phyloP scores from a whole-genome alignment of 2,329 filamentous ascomycete species.

The Sphaerulina musiva region DNA sequence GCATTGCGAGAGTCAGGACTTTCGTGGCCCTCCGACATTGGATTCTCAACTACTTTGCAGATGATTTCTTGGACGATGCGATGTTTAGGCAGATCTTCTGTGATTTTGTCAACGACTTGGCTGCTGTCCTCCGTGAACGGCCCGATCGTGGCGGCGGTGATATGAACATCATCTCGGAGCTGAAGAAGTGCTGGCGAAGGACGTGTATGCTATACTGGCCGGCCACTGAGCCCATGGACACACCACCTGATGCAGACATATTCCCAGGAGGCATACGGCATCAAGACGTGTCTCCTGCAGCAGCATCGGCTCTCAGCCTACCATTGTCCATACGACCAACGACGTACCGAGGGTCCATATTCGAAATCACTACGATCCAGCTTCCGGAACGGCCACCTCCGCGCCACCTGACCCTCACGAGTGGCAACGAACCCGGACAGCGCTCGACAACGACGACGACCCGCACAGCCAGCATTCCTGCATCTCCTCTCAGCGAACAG shows the following conservation, averaged over 20 bases:
- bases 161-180: slow-evolving; percentile 81
- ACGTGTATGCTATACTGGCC: slow-evolving; percentile 91
- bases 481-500: slow-evolving; percentile 43
- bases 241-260: slow-evolving; percentile 59
- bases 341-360: slow-evolving; percentile 20
- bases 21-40: slow-evolving; percentile 95
- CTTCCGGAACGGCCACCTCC: slow-evolving; percentile 14
- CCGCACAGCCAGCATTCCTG: slow-evolving; percentile 34
- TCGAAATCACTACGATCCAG: slow-evolving; percentile 23
- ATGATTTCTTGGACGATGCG: slow-evolving; percentile 80
- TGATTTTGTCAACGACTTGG: slow-evolving; percentile 63
- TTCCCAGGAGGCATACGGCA: slow-evolving; percentile 58
- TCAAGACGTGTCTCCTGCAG: slow-evolving; percentile 8
- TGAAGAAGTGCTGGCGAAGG: slow-evolving; percentile 96
- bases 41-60: slow-evolving; percentile 95
- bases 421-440: slow-evolving; percentile 10
- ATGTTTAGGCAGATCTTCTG: slow-evolving; percentile 72
- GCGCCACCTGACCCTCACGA: slow-evolving; percentile 5
- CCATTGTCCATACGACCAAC: slow-evolving; percentile 22
- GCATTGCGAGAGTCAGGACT: slow-evolving; percentile 88
- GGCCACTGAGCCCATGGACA: slow-evolving; percentile 52
- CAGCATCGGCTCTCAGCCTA: slow-evolving; percentile 18
- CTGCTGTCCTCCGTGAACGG: slow-evolving; percentile 47
- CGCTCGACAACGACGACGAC: slow-evolving; percentile 17
- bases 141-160: slow-evolving; percentile 53